A percentile compares a stretch with the other conserved stretches of the same genome.
Conservation (phyloP, 495 filamentous ascomycete genomes). For the Tuber microsphaerosporum region DNA sequence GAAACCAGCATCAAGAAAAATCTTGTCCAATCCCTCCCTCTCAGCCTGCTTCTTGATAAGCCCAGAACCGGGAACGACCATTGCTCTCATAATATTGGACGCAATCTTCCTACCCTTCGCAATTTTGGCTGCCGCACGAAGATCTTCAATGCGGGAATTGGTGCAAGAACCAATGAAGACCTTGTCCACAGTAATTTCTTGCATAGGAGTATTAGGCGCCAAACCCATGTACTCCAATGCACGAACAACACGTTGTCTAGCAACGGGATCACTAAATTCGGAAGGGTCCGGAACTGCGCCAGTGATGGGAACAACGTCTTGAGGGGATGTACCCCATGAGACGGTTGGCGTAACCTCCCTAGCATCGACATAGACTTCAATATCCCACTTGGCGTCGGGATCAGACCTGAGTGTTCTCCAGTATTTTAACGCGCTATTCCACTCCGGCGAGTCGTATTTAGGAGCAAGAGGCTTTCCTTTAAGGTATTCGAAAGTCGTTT, state of each 20-base stretch:
- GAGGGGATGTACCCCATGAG: conserved; percentile 94
- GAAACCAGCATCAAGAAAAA: conserved; percentile 86
- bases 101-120: conserved; percentile 82
- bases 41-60: conserved; percentile 92
- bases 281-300: conserved; percentile 83
- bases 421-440: conserved; percentile 81
- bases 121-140: conserved; percentile 76
- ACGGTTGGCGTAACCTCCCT: conserved; percentile 91
- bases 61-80: conserved; percentile 94
- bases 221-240: conserved; percentile 97
- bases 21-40: conserved; percentile 81
- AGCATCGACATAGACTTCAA: conserved; percentile 75
- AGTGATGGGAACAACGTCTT: conserved; percentile 90
- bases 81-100: conserved; percentile 78
- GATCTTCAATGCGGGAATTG: conserved; percentile 92
- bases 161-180: conserved; percentile 98
- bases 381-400: conserved; percentile 74
- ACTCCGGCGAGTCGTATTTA: conserved; percentile 71
- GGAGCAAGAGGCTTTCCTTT: conserved; percentile 83
- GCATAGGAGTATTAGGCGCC: conserved; percentile 72
- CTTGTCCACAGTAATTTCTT: conserved; percentile 86
- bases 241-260: conserved; percentile 68
- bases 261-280: conserved; percentile 67
- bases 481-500: conserved; percentile 90
- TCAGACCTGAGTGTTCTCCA: conserved; percentile 85